These are phyloP conservation scores for Ceratobasidium sp. DNA, from an alignment of 1,284 basidiomycete species.

Conservation along the genomic window DNA sequence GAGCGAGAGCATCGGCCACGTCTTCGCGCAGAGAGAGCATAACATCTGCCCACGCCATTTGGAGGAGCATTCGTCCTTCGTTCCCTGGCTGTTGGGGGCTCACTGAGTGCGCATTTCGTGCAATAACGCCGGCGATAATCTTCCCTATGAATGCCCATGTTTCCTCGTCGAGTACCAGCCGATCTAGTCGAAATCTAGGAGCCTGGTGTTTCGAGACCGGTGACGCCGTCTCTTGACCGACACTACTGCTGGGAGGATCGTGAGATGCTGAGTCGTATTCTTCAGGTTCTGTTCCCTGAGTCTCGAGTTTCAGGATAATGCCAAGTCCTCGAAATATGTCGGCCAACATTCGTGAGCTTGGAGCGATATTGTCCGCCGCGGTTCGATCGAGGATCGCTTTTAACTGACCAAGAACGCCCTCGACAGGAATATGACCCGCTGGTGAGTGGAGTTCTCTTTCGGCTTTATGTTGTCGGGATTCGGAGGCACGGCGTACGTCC, in stretches of 20 bases:
- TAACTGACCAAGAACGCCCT: conserved; percentile 15
- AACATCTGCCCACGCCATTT: conserved; percentile 42
- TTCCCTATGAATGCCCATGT: conserved; percentile 27
- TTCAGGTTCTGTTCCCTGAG: conserved; percentile 25
- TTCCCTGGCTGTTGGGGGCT: conserved; percentile 6
- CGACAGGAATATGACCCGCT: conserved; percentile 6
- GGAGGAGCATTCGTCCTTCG: conserved; percentile 23
- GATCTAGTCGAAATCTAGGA: conserved; percentile 33
- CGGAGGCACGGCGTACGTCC: conserved; percentile 25
- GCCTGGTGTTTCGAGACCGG: not conserved
- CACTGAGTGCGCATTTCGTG: not conserved
- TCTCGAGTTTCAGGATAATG: conserved; percentile 40
- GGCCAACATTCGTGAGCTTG: conserved; percentile 26
- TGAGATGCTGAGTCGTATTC: not conserved
- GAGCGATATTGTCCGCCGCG: conserved; percentile 14
- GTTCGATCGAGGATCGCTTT: conserved; percentile 15
- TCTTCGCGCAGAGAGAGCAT: conserved; percentile 44
- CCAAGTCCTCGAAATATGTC: conserved; percentile 43
- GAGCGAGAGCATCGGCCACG: conserved; percentile 27
- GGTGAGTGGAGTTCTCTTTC: not conserved
- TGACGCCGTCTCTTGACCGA: not conserved
- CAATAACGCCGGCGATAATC: conserved; percentile 26
- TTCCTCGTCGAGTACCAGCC: conserved; percentile 27
- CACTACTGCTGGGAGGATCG: not conserved
- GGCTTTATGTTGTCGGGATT: not conserved